Evolutionary conservation across 2,329 filamentous ascomycete species (phyloP).

Genomic region (Ceratocystis harringtonii): DNA sequence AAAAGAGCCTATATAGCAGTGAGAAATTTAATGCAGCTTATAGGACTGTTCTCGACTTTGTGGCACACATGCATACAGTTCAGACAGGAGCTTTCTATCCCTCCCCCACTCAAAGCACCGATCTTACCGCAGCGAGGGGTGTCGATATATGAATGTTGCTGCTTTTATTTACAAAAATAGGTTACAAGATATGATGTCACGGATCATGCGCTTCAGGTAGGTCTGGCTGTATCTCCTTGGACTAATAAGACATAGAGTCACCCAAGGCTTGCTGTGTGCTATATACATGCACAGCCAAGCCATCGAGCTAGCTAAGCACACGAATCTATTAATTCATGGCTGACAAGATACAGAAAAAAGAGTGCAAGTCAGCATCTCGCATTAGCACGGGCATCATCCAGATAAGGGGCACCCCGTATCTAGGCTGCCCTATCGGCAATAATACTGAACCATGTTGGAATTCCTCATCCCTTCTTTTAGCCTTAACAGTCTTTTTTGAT

Average conservation of each 20-base stretch:
- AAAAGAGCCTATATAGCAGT: neutral
- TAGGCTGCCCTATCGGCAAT: too few relatives aligned
- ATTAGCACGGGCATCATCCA: too few relatives aligned
- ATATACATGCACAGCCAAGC: neutral
- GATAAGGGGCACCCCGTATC: too few relatives aligned
- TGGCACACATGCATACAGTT: neutral
- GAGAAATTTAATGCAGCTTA: neutral
- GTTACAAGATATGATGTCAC: conserved; percentile 1
- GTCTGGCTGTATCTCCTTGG: neutral
- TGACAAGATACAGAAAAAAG: neutral
- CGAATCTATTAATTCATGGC: neutral
- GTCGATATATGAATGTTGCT: neutral
- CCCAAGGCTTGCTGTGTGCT: neutral
- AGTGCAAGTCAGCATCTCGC: neutral
- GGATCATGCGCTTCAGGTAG: neutral
- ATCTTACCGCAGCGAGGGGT: neutral
- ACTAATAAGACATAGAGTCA: neutral
- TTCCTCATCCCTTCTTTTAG: neutral
- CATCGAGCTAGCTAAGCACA: neutral
- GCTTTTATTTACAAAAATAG: neutral
- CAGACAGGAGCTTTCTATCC: too few relatives aligned
- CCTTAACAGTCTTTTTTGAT: neutral
- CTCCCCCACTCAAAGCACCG: neutral
- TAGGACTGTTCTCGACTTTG: neutral
- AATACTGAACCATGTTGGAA: neutral